These are phyloP conservation scores for Fusarium concolor DNA, from an alignment of 2,329 filamentous ascomycete species.

Conservation along the genomic window DNA sequence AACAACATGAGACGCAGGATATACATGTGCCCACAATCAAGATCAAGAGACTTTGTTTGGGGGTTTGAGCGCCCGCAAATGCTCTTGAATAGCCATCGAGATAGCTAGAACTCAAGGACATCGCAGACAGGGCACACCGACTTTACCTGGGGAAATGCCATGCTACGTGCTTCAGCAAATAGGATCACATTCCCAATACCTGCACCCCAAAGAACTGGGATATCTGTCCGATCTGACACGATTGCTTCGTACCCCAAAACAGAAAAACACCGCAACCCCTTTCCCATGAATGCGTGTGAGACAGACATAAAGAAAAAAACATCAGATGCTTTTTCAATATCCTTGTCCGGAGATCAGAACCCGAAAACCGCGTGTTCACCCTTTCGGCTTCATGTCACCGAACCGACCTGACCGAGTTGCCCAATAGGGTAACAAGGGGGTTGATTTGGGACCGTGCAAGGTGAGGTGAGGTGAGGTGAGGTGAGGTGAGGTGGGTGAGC, in stretches of 20 bases:
- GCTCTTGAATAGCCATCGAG: constrained; percentile 1
- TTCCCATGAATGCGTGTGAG: neutral
- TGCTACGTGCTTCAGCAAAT: constrained; percentile 28
- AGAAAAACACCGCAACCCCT: constrained; percentile 11
- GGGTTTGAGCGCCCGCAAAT: constrained; percentile 17
- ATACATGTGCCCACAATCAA: constrained; percentile 6
- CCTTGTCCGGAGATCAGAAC: constrained; percentile 30
- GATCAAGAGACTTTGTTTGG: constrained; percentile 28
- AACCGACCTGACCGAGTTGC: constrained; percentile 32
- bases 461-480: constrained; percentile 26
- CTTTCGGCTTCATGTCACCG: constrained; percentile 27
- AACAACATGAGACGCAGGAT: constrained; percentile 22
- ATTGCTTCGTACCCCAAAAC: constrained; percentile 1
- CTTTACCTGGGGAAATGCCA: constrained; percentile 25
- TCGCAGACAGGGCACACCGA: constrained; percentile 25
- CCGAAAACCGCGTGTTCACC: constrained; percentile 31
- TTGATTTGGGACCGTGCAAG: constrained; percentile 2
- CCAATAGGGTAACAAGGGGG: constrained; percentile 5
- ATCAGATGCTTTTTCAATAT: constrained; percentile 18
- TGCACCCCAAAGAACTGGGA: constrained; percentile 24
- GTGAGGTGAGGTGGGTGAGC: constrained; percentile 40
- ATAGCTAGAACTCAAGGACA: too few relatives aligned
- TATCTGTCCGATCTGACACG: constrained; percentile 19
- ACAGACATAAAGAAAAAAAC: neutral
- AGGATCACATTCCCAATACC: constrained; percentile 19